Base-by-base conservation (phyloP, 352 stramenopile genomes). In the Globisporangium iwayamae region DNA sequence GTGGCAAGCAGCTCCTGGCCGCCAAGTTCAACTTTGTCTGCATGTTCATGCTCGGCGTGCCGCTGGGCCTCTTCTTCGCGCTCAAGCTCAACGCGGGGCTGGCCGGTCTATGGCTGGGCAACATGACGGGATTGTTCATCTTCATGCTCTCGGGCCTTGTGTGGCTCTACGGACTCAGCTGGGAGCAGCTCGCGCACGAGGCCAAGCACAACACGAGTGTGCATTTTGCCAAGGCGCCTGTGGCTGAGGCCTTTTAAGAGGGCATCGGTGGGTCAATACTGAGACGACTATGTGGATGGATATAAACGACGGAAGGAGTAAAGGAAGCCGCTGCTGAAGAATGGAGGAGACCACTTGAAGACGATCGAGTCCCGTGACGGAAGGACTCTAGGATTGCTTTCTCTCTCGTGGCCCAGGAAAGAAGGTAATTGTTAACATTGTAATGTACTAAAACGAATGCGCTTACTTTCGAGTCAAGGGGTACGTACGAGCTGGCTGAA, bases 51-150 rank as follows among this genome's bases (percentile, higher is more conserved):
- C 18, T 71, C 14, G 68, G 64, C 13, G 28, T 71, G 3, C 68
- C 68, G 1, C 48, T 74, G 14, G 64, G 68, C 1, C n/a, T 63
- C 7, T 39, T 57, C 8, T 63, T 71, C 28, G 68, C 64, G 8
- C 22, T 69, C 22, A 46, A 53, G 25, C 30, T 71, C 4, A 9
- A 61, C 20, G 43, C 36, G 1, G 68, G 68, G 13, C 51, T 74
- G 38, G 56, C 62, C 2, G 68, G 68, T 1, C 60, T 74, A 10
- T 74, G 68, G 68, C 32, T 62, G 14, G 68, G 68, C 0, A 68
- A 65, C 34, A 68, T 60, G 16, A 53, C 63, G 11, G 68, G 64
- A 3, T 51, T 71, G 20, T n/a, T 74, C n/a, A 10, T 66, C 14
- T 71, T 58, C 39, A 66, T 56, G 9, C 5, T 71, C 22, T 59